Percentiles rank a stretch among this genome's conserved stretches.
These are phyloP conservation scores for Pseudozyma sp. DNA, from an alignment of 1,284 basidiomycete genomes.

Conservation along the genomic window DNA sequence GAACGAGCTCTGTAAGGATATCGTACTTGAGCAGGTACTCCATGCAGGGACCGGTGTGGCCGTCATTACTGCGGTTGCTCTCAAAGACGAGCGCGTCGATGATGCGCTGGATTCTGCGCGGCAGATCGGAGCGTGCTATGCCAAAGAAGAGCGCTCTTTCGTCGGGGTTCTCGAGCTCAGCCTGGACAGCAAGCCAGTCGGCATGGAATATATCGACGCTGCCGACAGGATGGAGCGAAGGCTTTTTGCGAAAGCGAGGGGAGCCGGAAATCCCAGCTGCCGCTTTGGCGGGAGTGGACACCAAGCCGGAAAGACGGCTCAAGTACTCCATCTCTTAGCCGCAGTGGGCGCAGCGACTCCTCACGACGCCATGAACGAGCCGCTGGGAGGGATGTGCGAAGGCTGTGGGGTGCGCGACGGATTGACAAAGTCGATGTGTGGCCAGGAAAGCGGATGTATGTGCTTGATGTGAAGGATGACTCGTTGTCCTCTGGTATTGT, in stretches of 20 bases:
- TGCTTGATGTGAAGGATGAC: too few relatives aligned
- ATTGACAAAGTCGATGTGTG: too few relatives aligned
- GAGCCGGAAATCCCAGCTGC: slow-evolving; percentile 28
- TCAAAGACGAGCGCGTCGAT: slow-evolving; percentile 89
- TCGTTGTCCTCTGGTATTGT: too few relatives aligned
- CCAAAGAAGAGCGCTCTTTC: slow-evolving; percentile 83
- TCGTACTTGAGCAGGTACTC: slow-evolving; percentile 89
- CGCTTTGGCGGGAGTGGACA: slow-evolving; percentile 40
- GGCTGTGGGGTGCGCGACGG: too few relatives aligned
- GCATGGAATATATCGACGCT: slow-evolving; percentile 46
- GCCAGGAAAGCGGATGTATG: too few relatives aligned
- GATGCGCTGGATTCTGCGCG: slow-evolving; percentile 81
- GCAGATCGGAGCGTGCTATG: slow-evolving; percentile 84
- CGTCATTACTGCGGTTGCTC: slow-evolving; percentile 82
- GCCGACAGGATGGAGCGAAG: slow-evolving; percentile 41
- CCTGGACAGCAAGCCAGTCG: slow-evolving; percentile 47
- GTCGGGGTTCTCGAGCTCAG: slow-evolving; percentile 77
- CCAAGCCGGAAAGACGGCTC: slow-evolving; percentile 46
- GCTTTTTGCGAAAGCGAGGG: slow-evolving; percentile 38
- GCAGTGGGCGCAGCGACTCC: slow-evolving; percentile 8
- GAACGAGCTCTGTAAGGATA: slow-evolving; percentile 66
- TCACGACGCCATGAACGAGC: slow-evolving; percentile 6
- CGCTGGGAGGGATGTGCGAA: background rate
- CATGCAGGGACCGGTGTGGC: slow-evolving; percentile 79
- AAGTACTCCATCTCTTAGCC: slow-evolving; percentile 46